Percentiles rank a stretch among this genome's conserved stretches.
Evolutionary conservation across 2,329 filamentous ascomycete species (phyloP).

Genomic region (Graphilbum sp.): DNA sequence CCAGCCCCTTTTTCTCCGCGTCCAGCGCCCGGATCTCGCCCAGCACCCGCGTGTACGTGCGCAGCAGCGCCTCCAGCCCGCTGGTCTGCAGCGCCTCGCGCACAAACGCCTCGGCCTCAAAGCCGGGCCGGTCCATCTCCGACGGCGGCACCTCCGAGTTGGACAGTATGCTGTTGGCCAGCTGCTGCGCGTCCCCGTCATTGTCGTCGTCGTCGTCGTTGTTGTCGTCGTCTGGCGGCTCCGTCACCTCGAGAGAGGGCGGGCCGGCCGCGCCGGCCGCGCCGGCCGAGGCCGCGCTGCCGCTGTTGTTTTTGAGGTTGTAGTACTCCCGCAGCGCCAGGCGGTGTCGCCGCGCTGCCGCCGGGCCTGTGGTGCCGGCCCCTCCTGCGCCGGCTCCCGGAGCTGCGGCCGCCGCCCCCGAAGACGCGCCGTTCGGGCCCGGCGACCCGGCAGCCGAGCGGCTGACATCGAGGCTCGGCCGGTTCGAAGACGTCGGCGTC

Average conservation of each 20-base stretch:
- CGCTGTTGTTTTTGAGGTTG: slow-evolving; percentile 46
- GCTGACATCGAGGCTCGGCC: slow-evolving; percentile 53
- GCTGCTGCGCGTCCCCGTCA: slow-evolving; percentile 11
- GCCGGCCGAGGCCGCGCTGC: slow-evolving; percentile 12
- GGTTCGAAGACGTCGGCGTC: slow-evolving; percentile 58
- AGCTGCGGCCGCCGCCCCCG: slow-evolving; percentile 9
- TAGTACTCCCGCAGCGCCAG: slow-evolving; percentile 89
- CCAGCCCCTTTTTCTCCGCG: slow-evolving; percentile 88
- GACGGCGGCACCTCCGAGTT: slow-evolving; percentile 42
- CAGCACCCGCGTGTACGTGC: slow-evolving; percentile 53
- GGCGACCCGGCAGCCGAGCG: slow-evolving; percentile 45
- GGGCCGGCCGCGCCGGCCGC: slow-evolving; percentile 5
- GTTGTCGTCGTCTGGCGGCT: slow-evolving; percentile 14
- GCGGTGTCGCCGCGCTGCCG: slow-evolving; percentile 46
- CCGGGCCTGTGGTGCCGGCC: slow-evolving; percentile 1
- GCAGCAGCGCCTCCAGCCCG: slow-evolving; percentile 51
- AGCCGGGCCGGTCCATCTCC: slow-evolving; percentile 59
- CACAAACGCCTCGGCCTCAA: slow-evolving; percentile 58
- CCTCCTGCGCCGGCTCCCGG: slow-evolving; percentile 8
- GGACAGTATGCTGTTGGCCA: background rate
- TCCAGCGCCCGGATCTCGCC: slow-evolving; percentile 79
- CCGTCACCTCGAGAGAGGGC: slow-evolving; percentile 28
- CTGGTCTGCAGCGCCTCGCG: slow-evolving; percentile 41
- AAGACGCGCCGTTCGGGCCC: slow-evolving; percentile 19
- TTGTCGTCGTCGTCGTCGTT: slow-evolving; percentile 3